These are phyloP conservation scores for Kalmusia sp. DNA, from an alignment of 2,329 filamentous ascomycete genomes.

Conservation along the genomic window DNA sequence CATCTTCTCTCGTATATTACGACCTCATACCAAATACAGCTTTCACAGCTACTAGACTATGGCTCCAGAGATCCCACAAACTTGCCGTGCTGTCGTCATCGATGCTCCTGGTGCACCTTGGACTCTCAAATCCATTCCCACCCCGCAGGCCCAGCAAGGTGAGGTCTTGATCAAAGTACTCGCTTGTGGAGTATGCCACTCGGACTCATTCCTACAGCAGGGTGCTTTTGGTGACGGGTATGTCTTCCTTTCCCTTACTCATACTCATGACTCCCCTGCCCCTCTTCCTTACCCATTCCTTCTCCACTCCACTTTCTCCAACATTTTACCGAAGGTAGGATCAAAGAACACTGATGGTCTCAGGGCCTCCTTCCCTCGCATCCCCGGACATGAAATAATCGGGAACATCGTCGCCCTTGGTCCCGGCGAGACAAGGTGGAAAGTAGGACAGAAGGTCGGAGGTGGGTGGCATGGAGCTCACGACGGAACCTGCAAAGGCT, in stretches of 20 bases:
- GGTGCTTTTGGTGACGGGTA: slow-evolving; percentile 23
- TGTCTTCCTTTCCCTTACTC: neutral
- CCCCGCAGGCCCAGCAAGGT: slow-evolving; percentile 62
- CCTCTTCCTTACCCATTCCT: too few species aligned
- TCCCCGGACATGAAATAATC: slow-evolving; percentile 76
- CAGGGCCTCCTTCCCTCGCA: slow-evolving; percentile 61
- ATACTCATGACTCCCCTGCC: neutral
- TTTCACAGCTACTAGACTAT: too few species aligned
- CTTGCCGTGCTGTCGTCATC: slow-evolving; percentile 71
- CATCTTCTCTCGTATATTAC: too few species aligned
- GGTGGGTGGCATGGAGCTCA: slow-evolving; percentile 74
- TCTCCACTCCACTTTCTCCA: too few species aligned
- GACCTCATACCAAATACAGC: too few species aligned
- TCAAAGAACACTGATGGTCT: too few species aligned
- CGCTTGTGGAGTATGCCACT: slow-evolving; percentile 76
- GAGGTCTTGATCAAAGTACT: slow-evolving; percentile 74
- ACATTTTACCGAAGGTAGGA: too few species aligned
- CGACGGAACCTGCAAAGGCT: slow-evolving; percentile 67
- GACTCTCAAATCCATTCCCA: slow-evolving; percentile 64
- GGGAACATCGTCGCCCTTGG: slow-evolving; percentile 70
- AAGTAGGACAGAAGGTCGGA: slow-evolving; percentile 71
- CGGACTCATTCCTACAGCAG: slow-evolving; percentile 56
- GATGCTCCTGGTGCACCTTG: slow-evolving; percentile 61
- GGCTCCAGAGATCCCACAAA: slow-evolving; percentile 59
- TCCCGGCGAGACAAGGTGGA: slow-evolving; percentile 63